Conservation (phyloP, 305 asterid species). For the Fraxinus ornus region DNA sequence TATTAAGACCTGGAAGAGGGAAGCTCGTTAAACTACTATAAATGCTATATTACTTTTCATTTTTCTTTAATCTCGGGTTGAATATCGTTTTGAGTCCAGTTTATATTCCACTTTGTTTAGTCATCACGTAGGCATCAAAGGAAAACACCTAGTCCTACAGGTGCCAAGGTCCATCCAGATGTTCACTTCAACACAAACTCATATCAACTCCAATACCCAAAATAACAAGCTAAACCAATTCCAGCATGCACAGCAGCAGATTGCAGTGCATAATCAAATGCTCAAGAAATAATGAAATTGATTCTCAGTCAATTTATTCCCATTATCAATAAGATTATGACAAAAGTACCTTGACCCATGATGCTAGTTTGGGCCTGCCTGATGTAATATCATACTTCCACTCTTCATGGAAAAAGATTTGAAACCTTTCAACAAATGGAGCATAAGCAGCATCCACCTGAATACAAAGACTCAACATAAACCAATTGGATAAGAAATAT, state of each 20-base stretch:
- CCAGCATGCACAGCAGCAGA: not conserved
- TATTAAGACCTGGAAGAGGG: not conserved
- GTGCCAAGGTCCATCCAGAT: not conserved
- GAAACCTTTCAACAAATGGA: slow-evolving; percentile 66
- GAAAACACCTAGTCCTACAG: not conserved
- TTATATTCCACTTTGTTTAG: not conserved
- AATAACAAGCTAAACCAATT: not conserved
- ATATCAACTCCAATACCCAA: not conserved
- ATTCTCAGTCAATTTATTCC: not conserved
- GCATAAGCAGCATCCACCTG: slow-evolving; percentile 57
- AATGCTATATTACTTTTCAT: not conserved
- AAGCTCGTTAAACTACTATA: not conserved
- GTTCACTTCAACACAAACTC: not conserved
- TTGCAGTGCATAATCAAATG: not conserved
- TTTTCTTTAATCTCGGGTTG: not conserved
- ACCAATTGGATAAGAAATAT: not conserved
- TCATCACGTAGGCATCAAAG: not conserved
- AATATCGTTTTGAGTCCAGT: not conserved
- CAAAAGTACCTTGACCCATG: slow-evolving; percentile 54
- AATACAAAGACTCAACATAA: slow-evolving; percentile 11
- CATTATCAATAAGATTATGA: not conserved
- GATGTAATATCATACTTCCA: slow-evolving; percentile 53
- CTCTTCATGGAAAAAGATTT: slow-evolving; percentile 35
- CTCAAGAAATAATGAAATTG: not conserved
- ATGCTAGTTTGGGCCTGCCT: slow-evolving; percentile 63